A percentile compares a stretch with the other conserved stretches of the same genome.
Conservation (phyloP, 768 basidiomycete species). For the Suillus discolor region DNA sequence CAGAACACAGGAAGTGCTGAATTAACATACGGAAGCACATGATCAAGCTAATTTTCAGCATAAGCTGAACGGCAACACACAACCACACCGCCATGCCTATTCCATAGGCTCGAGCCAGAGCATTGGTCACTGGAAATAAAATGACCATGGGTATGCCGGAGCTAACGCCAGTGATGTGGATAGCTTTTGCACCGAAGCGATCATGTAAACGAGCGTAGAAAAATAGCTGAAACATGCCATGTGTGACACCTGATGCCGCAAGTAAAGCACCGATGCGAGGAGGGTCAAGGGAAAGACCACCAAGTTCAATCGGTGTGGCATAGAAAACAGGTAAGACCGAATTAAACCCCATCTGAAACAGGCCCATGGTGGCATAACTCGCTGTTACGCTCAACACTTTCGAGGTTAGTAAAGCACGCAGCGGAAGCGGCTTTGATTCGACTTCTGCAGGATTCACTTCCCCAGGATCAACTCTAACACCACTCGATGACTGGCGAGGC, state of each 20-base stretch:
- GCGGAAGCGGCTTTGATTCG: conserved; percentile 37
- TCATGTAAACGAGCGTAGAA: conserved; percentile 62
- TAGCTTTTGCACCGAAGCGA: conserved; percentile 49
- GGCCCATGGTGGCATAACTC: conserved; percentile 62
- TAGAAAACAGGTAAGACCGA: conserved; percentile 41
- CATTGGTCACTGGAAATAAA: conserved; percentile 34
- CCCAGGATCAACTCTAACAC: background rate
- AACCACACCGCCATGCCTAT: conserved; percentile 30
- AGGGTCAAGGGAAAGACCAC: conserved; percentile 30
- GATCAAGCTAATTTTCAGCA: conserved; percentile 20
- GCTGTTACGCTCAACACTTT: conserved; percentile 57
- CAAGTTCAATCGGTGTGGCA: conserved; percentile 31
- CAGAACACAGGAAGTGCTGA: background rate
- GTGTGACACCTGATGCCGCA: conserved; percentile 24
- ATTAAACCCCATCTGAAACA: conserved; percentile 65
- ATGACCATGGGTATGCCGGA: conserved; percentile 32
- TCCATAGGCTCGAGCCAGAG: conserved; percentile 25
- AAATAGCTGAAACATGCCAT: conserved; percentile 55
- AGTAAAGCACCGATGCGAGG: conserved; percentile 33
- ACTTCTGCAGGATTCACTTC: background rate
- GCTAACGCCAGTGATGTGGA: conserved; percentile 30
- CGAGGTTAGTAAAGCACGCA: conserved; percentile 51
- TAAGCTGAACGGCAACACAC: conserved; percentile 27
- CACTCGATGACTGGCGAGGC: background rate
- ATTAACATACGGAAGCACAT: conserved; percentile 35